Evolutionary conservation across 176 grass and related monocot species (phyloP), one percentile per base, ranked within the genome.

Genomic region (Urochloa ruziziensis): DNA sequence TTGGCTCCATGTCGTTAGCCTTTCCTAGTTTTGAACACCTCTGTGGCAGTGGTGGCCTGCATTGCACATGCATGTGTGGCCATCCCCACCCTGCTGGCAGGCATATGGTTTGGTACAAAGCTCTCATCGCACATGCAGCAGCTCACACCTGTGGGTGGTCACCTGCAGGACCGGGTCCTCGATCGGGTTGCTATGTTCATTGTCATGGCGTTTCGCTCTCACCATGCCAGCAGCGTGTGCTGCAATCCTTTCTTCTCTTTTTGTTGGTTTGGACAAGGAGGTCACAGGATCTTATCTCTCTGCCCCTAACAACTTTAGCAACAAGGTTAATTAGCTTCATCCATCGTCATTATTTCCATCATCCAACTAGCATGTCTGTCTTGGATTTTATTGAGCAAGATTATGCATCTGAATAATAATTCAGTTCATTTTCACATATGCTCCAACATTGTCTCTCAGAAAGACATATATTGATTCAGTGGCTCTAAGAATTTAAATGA

Each of bases 181-280:
- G 12, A n/a, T 7, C 34, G 5, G 32, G 16, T 64, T 32, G 5
- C 46, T 78, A 62, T 66, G 49, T 74, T 85, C 70, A 29, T 30
- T 16, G 58, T 66, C 75, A 60, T 67, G 39, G 21, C 88, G 36
- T 82, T 62, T 90, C 79, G 72, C 75, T 58, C 74, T 84, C 86
- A 46, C 27, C n/a, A n/a, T n/a, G n/a, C 27, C 23, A 79, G 67
- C 74, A 66, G 80, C 47, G 35, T 66, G 9, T 23, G 28, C 43
- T 79, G 58, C 65, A 83, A 77, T 27, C 42, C 49, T 78, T 88
- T 83, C 34, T 43, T 71, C 82, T 64, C 19, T 53, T 70, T 53
- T 61, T 37, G 64, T 79, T 70, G 3, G 29, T 10, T 61, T 70
- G 29, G 74, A 59, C 74, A 70, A 9, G 39, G n/a, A 9, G 39